phyloP scores from a whole-genome alignment of 2,329 filamentous ascomycete genomes.

The Phialophora tarda region DNA sequence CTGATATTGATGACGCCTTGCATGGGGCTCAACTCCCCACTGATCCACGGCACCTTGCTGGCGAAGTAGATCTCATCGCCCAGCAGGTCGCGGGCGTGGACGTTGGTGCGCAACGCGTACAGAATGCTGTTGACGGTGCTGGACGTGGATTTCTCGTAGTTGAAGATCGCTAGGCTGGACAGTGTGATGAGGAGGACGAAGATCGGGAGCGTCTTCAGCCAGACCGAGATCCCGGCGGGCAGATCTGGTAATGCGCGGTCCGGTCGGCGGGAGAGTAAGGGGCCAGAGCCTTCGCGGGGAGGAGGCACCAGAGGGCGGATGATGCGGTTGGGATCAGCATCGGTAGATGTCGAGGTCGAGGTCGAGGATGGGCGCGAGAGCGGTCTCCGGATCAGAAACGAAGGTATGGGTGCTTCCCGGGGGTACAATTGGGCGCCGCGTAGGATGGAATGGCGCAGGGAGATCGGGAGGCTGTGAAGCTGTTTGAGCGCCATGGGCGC shows the following conservation, averaged over 20 bases:
- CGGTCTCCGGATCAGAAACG: neutral
- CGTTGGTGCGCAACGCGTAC: conserved; percentile 85
- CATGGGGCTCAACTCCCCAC: conserved; percentile 88
- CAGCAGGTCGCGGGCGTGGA: conserved; percentile 73
- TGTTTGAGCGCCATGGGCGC: neutral
- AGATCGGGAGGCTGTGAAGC: conserved; percentile 16
- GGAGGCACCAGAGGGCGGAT: conserved; percentile 50
- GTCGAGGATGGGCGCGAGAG: neutral
- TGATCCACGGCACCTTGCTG: conserved; percentile 80
- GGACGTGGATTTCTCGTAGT: conserved; percentile 95
- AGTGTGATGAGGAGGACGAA: conserved; percentile 75
- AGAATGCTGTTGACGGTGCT: conserved; percentile 85
- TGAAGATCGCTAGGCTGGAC: conserved; percentile 89
- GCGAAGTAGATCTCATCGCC: conserved; percentile 88
- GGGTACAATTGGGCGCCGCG: neutral
- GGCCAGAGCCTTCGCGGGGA: conserved; percentile 57
- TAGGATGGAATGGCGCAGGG: conserved; percentile 15
- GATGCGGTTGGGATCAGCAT: conserved; percentile 16
- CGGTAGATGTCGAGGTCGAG: neutral
- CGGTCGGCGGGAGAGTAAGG: conserved; percentile 58
- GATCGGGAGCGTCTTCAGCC: conserved; percentile 76
- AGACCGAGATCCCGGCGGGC: conserved; percentile 55
- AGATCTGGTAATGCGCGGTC: conserved; percentile 60
- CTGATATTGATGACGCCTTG: conserved; percentile 86
- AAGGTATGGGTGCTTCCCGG: neutral